These are phyloP conservation scores for Claviceps sp. DNA, from an alignment of 2,329 filamentous ascomycete species.

Conservation along the genomic window DNA sequence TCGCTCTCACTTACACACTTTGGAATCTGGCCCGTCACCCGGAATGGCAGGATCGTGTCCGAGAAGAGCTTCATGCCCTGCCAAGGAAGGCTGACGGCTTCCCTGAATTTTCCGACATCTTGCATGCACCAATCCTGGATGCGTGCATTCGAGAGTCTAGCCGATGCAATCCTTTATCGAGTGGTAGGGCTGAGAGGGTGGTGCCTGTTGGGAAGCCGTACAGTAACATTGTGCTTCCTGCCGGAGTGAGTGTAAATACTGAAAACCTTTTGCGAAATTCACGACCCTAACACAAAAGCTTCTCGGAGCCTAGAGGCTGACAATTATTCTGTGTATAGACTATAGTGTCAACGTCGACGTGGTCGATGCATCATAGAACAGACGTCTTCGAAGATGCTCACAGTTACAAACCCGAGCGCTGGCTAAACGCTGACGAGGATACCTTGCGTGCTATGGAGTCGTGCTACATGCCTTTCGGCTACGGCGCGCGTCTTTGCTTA, in stretches of 20 bases:
- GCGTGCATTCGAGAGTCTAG: constrained; percentile 3
- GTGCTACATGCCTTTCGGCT: constrained; percentile 4
- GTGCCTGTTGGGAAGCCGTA: constrained; percentile 1
- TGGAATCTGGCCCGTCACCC: constrained; percentile 3
- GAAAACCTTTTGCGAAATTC: neutral
- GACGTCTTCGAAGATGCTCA: constrained; percentile 1
- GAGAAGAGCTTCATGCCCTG: constrained; percentile 1
- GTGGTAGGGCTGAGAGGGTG: constrained; percentile 4
- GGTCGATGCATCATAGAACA: constrained; percentile 1
- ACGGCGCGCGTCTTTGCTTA: constrained; percentile 4
- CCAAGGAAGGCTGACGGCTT: neutral
- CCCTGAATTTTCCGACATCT: constrained; percentile 1
- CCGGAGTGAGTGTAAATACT: neutral
- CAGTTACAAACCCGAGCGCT: constrained; percentile 1
- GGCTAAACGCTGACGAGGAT: constrained; percentile 3
- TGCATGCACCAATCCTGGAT: constrained; percentile 1
- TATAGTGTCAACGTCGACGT: constrained; percentile 4
- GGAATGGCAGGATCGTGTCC: constrained; percentile 1
- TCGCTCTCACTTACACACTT: constrained; percentile 2
- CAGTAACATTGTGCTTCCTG: neutral
- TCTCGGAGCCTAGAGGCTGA: neutral
- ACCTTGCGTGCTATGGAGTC: constrained; percentile 3
- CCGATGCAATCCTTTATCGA: constrained; percentile 1
- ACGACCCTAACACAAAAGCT: neutral
- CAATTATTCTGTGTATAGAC: neutral